Evolutionary conservation across 2,329 filamentous ascomycete genomes (phyloP), one percentile per base, ranked within the genome.

Genomic region (Diaporthe aspalathi): DNA sequence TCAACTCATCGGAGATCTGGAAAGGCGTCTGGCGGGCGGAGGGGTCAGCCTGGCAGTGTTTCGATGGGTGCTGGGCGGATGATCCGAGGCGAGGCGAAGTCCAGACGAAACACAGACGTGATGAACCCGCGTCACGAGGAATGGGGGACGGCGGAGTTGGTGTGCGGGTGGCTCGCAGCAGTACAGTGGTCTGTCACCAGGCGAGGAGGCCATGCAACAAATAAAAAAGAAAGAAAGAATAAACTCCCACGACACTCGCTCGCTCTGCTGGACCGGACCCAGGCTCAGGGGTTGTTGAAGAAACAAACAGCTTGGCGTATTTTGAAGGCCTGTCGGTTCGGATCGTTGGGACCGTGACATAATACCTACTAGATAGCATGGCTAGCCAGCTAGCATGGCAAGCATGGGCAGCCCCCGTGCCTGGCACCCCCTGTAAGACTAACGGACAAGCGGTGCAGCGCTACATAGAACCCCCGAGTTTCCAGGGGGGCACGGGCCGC

Each of bases 251-350:
- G 35, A 38, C 9, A 12, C 35, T 9, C 35, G 29, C 45, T 65
- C 29, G n/a, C 43, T 24, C 60, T 20, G 45, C 60, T 50, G 35
- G 35, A 12, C 35, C 35, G 60, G 60, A 38, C 45, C 60, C 45
- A 22, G 60, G 32, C 45, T 65, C 60, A 65, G 60, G 60, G 60
- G 60, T 38, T 65, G 60, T 65, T 65, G 60, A 65, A 50, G 60
- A 65, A 65, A 65, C 47, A 65, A 50, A 50, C 43, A 65, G 60
- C 60, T 65, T 65, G 60, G 60, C 60, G 60, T 50, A 65, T 50
- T 65, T 38, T 50, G 60, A 65, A 35, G 60, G 60, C 29, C 60
- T 63, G 60, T 24, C 60, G 60, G 60, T 11, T 45, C 60, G 60
- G 45, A 20, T 65, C 27, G 45, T 50, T 65, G 60, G 60, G 45